These are phyloP conservation scores for Boeremia lycopersici DNA, from an alignment of 2,329 filamentous ascomycete genomes.

Conservation along the genomic window DNA sequence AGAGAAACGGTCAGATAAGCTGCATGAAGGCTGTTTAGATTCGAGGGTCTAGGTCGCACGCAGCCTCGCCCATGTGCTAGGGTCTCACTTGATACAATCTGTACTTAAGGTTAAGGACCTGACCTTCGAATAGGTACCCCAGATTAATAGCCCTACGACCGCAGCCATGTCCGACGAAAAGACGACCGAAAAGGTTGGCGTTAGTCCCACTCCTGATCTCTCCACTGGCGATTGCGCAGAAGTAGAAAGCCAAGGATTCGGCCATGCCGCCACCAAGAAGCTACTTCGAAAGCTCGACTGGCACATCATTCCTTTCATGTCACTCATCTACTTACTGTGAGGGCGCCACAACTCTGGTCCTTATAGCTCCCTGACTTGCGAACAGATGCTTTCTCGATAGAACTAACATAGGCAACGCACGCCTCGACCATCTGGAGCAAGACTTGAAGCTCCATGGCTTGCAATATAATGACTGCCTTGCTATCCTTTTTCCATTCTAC, in stretches of 20 bases:
- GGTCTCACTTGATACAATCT: constrained; percentile 3
- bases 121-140: background rate
- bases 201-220: constrained; percentile 16
- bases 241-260: constrained; percentile 43
- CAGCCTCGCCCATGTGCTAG: background rate
- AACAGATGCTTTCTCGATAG: constrained; percentile 58
- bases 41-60: constrained; percentile 6
- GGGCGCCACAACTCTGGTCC: constrained; percentile 10
- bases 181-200: constrained; percentile 7
- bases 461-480: constrained; percentile 66
- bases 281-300: constrained; percentile 61
- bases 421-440: constrained; percentile 46
- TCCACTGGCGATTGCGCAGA: constrained; percentile 16
- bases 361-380: background rate
- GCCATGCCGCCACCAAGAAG: constrained; percentile 53
- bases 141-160: background rate
- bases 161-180: constrained; percentile 20
- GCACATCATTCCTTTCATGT: constrained; percentile 64
- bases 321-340: constrained; percentile 60
- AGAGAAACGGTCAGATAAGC: constrained; percentile 7
- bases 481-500: constrained; percentile 62
- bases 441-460: constrained; percentile 45
- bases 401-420: constrained; percentile 57
- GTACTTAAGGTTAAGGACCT: constrained; percentile 4
- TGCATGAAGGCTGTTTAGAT: constrained; percentile 5